phyloP scores from a whole-genome alignment of 306 rosid genomes.

The Herpetospermum pedunculosum region DNA sequence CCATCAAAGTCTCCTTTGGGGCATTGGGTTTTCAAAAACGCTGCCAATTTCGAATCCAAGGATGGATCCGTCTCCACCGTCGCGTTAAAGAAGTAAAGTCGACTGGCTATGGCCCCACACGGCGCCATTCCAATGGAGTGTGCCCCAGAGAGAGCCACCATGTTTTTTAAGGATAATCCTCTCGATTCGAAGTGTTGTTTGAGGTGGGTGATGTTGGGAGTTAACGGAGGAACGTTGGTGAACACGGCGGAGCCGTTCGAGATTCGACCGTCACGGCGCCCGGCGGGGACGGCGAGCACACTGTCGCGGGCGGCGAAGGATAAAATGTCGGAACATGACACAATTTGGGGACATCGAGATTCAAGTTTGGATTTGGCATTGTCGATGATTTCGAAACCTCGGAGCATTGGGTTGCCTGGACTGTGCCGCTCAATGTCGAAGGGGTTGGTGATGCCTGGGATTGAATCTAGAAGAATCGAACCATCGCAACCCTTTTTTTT shows the following conservation, averaged over 20 bases:
- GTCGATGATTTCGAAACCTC: slow-evolving; percentile 1
- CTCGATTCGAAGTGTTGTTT: neutral
- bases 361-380: slow-evolving; percentile 7
- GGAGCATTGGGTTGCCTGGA: neutral
- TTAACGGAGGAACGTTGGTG: neutral
- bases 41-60: neutral
- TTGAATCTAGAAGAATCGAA: slow-evolving; percentile 1
- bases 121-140: slow-evolving; percentile 5
- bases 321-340: slow-evolving; percentile 1
- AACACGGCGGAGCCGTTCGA: neutral
- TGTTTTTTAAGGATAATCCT: neutral
- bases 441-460: neutral
- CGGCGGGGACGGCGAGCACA: neutral
- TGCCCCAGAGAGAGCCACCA: slow-evolving; percentile 6
- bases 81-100: neutral
- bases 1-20: neutral
- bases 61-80: slow-evolving; percentile 5
- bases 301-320: slow-evolving; percentile 9
- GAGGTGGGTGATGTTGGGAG: neutral
- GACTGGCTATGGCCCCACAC: neutral
- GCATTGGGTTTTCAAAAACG: slow-evolving; percentile 4
- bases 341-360: neutral
- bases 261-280: neutral
- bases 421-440: neutral
- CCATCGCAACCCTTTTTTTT: slow-evolving; percentile 8